Percentiles rank a stretch among this genome's conserved stretches.
phyloP scores from a whole-genome alignment of 257 asterid genomes.

The Sherardia arvensis region DNA sequence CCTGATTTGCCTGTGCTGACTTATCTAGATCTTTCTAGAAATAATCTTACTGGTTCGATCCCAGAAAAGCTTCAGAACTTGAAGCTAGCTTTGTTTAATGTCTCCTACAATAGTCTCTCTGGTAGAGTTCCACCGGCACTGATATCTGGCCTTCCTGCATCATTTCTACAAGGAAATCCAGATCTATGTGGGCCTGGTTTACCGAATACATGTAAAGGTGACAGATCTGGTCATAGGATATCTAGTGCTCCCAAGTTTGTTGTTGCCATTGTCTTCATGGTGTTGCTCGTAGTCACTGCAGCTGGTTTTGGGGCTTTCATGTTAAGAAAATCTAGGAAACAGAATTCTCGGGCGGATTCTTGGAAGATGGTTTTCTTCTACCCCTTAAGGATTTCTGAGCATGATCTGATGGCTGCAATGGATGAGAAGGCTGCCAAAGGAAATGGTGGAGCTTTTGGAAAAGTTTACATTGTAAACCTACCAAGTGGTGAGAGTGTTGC shows the following conservation, averaged over 20 bases:
- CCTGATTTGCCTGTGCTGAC: constrained; percentile 65
- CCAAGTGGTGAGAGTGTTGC: constrained; percentile 70
- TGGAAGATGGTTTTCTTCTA: constrained; percentile 78
- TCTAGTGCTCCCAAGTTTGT: constrained; percentile 38
- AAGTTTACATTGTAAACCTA: constrained; percentile 50
- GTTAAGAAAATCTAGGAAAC: constrained; percentile 23
- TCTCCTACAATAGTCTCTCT: constrained; percentile 55
- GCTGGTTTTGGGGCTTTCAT: constrained; percentile 39
- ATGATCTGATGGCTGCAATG: constrained; percentile 55
- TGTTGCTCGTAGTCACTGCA: constrained; percentile 31
- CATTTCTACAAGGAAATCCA: constrained; percentile 71
- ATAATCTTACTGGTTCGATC: constrained; percentile 61
- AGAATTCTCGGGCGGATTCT: constrained; percentile 19
- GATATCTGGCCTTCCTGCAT: constrained; percentile 77
- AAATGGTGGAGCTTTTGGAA: constrained; percentile 48
- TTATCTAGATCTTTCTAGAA: constrained; percentile 69
- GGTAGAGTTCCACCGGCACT: constrained; percentile 57
- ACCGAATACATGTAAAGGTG: constrained; percentile 39
- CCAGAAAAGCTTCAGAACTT: constrained; percentile 58
- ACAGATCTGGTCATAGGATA: constrained; percentile 12
- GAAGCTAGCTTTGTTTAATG: constrained; percentile 79
- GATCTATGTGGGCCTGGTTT: constrained; percentile 70
- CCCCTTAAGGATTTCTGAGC: constrained; percentile 70
- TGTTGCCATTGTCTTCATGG: constrained; percentile 33
- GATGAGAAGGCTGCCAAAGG: constrained; percentile 55